Conservation (phyloP, 2,329 filamentous ascomycete genomes). For the Scorias spongiosa region DNA sequence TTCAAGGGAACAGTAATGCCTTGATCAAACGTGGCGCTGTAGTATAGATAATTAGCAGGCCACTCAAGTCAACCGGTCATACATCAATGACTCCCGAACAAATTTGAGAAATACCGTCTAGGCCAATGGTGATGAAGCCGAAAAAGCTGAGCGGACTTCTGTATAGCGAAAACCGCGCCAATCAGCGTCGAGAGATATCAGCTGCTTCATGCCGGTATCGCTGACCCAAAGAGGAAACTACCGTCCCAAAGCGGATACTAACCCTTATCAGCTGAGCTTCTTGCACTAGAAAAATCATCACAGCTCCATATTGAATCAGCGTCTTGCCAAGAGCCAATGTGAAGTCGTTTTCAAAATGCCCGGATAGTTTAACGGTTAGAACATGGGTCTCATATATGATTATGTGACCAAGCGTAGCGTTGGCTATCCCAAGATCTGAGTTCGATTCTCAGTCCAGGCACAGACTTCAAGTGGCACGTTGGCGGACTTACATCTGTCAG, state of each 20-base stretch:
- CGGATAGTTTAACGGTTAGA: conserved; percentile 5
- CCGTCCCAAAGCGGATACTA: no score
- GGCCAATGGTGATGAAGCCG: neutral
- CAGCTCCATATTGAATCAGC: no score
- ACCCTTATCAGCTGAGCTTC: no score
- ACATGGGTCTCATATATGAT: conserved; percentile 4
- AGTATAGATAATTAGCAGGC: neutral
- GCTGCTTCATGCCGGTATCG: no score
- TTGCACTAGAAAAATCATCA: no score
- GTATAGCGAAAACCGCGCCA: no score
- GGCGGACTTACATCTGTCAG: no score
- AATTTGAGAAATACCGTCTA: neutral
- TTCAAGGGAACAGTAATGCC: neutral
- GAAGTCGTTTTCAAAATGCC: neutral
- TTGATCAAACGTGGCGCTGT: neutral
- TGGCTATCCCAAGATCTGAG: conserved; percentile 5
- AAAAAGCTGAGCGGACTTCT: neutral
- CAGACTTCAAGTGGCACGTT: neutral
- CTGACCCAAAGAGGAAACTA: no score
- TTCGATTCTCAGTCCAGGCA: conserved; percentile 6
- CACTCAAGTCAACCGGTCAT: neutral
- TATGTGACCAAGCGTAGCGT: conserved; percentile 2
- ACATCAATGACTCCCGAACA: neutral
- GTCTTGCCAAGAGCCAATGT: no score
- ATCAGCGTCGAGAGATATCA: no score